phyloP scores from a whole-genome alignment of 2,329 filamentous ascomycete species.

The Pseudogymnoascus destructans region DNA sequence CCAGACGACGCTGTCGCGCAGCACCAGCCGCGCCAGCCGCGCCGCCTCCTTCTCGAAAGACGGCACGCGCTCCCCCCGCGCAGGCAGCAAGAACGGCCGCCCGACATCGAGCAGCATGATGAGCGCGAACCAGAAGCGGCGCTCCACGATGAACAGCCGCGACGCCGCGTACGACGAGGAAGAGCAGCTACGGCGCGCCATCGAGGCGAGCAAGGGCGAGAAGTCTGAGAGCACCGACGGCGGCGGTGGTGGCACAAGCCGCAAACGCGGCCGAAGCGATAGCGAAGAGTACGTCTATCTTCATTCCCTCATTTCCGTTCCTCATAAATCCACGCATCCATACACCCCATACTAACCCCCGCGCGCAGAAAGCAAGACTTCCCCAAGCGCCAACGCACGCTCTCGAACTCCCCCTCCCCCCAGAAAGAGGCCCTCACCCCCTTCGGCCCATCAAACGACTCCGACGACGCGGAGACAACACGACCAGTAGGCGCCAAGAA shows the following conservation, averaged over 20 bases:
- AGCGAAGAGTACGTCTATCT: conserved; percentile 71
- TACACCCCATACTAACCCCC: conserved; percentile 18
- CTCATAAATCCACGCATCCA: conserved; percentile 8
- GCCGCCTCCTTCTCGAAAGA: conserved; percentile 56
- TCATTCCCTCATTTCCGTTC: background rate
- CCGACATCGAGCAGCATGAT: conserved; percentile 32
- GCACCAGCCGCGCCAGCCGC: conserved; percentile 46
- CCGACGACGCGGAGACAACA: conserved; percentile 51
- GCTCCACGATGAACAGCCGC: conserved; percentile 95
- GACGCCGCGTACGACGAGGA: conserved; percentile 94
- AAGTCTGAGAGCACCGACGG: conserved; percentile 32
- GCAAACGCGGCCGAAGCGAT: conserved; percentile 79
- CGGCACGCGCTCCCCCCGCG: conserved; percentile 38
- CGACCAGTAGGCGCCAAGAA: conserved; percentile 44
- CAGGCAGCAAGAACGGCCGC: conserved; percentile 41
- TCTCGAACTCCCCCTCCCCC: conserved; percentile 58
- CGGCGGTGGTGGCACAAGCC: conserved; percentile 39
- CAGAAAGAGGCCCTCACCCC: conserved; percentile 28
- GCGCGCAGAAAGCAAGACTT: conserved; percentile 50
- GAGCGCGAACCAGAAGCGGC: conserved; percentile 48
- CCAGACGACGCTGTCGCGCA: conserved; percentile 32
- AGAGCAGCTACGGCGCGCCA: conserved; percentile 72
- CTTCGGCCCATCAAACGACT: conserved; percentile 44
- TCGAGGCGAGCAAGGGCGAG: conserved; percentile 90
- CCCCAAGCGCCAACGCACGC: conserved; percentile 72